These are phyloP conservation scores for Argentina anserina DNA, from an alignment of 306 rosid genomes.

Conservation along the genomic window DNA sequence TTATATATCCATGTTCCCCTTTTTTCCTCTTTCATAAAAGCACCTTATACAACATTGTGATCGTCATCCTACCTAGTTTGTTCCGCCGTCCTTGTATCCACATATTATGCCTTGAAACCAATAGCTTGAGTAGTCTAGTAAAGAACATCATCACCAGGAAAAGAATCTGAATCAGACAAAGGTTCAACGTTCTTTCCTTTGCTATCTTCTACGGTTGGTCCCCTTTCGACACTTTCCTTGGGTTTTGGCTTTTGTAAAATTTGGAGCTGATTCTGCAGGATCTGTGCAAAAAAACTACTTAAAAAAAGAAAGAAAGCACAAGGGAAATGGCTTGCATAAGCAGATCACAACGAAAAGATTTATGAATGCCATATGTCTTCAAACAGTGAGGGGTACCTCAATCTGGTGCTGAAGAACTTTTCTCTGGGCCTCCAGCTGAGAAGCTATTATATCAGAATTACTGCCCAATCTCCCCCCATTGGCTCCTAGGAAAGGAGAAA, in stretches of 20 bases:
- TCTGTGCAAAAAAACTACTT: slow-evolving; percentile 31
- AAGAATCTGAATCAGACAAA: slow-evolving; percentile 20
- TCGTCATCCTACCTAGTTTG: not conserved
- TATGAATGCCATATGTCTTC: not conserved
- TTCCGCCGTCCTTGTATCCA: slow-evolving; percentile 15
- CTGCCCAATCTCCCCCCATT: slow-evolving; percentile 41
- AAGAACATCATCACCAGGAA: slow-evolving; percentile 20
- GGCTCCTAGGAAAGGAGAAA: slow-evolving; percentile 45
- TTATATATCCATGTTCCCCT: not conserved
- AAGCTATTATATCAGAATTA: slow-evolving; percentile 35
- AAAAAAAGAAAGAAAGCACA: too few relatives aligned
- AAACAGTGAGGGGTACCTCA: slow-evolving; percentile 46
- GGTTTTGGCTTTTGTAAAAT: slow-evolving; percentile 43
- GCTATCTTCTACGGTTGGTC: slow-evolving; percentile 35
- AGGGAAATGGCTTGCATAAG: not conserved
- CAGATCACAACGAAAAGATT: not conserved
- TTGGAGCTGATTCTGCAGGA: slow-evolving; percentile 58
- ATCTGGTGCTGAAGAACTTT: slow-evolving; percentile 54
- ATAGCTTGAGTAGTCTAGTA: slow-evolving; percentile 3
- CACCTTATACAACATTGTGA: slow-evolving; percentile 3
- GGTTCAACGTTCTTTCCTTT: slow-evolving; percentile 52
- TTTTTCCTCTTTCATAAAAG: not conserved
- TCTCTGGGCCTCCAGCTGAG: slow-evolving; percentile 58
- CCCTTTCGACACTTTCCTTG: slow-evolving; percentile 26
- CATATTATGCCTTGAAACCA: not conserved